phyloP scores from a whole-genome alignment of 306 rosid species.

The Cucurbita ficifolia region DNA sequence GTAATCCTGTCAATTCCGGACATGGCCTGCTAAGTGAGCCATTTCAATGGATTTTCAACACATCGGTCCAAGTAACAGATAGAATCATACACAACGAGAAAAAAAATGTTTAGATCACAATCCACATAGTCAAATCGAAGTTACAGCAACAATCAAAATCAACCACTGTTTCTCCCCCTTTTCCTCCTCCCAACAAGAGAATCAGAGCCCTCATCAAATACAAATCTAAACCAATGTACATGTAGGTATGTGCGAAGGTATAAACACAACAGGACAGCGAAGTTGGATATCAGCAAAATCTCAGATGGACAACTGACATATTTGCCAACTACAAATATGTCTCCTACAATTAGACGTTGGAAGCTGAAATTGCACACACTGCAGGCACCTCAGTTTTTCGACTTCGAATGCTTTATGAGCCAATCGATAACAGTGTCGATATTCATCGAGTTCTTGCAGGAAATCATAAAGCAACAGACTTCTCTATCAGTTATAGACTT shows the following conservation, averaged over 20 bases:
- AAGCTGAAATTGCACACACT: conserved; percentile 2
- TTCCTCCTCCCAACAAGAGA: background rate
- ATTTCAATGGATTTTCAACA: background rate
- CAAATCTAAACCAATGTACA: conserved; percentile 10
- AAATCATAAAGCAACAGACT: conserved; percentile 62
- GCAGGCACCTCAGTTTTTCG: conserved; percentile 30
- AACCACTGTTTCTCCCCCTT: background rate
- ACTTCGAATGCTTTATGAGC: conserved; percentile 56
- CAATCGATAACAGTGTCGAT: conserved; percentile 44
- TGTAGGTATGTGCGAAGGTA: background rate
- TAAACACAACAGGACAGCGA: conserved; percentile 4
- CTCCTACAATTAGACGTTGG: conserved; percentile 3
- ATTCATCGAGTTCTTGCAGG: conserved; percentile 61
- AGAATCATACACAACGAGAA: conserved; percentile 1
- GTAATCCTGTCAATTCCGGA: background rate
- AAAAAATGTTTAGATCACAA: conserved; percentile 2
- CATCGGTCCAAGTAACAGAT: background rate
- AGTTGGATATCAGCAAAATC: background rate
- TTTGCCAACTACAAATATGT: background rate
- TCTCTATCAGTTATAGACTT: conserved; percentile 42
- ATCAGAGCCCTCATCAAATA: conserved; percentile 6
- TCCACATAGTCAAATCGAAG: background rate
- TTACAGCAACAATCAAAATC: conserved; percentile 1
- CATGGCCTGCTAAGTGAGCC: no score
- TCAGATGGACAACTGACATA: background rate